phyloP scores from a whole-genome alignment of 768 basidiomycete species.

The Amanita pseudoporphyria region DNA sequence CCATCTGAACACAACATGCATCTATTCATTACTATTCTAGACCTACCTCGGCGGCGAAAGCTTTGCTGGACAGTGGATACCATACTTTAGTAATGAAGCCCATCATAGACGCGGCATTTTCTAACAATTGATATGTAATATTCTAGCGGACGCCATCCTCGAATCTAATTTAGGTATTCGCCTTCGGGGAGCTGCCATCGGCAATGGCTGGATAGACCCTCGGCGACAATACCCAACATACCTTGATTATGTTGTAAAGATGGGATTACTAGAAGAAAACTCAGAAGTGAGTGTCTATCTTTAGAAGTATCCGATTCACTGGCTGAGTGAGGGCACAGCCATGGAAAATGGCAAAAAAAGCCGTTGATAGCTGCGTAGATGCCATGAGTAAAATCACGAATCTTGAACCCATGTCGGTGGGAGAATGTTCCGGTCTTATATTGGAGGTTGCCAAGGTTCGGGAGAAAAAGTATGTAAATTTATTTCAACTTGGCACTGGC shows the following conservation, averaged over 20 bases:
- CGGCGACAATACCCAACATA: constrained; percentile 84
- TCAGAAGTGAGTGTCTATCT: constrained; percentile 41
- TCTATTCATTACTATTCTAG: constrained; percentile 29
- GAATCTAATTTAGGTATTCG: constrained; percentile 47
- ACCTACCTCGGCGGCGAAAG: constrained; percentile 96
- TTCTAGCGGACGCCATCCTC: constrained; percentile 68
- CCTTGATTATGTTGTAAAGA: constrained; percentile 74
- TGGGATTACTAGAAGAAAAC: constrained; percentile 65
- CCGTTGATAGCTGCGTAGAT: constrained; percentile 50
- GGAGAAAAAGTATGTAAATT: constrained; percentile 25
- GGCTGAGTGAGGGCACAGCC: constrained; percentile 26
- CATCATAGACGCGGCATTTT: not conserved
- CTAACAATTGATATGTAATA: not conserved
- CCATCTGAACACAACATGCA: constrained; percentile 2
- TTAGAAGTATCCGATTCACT: constrained; percentile 1
- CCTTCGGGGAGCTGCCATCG: constrained; percentile 79
- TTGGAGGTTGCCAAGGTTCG: constrained; percentile 30
- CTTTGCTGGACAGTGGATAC: constrained; percentile 96
- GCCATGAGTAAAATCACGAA: constrained; percentile 34
- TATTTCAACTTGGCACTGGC: too few species aligned
- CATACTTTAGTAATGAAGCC: constrained; percentile 66
- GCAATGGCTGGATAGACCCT: constrained; percentile 97
- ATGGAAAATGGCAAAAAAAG: constrained; percentile 49
- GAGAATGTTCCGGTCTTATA: constrained; percentile 53
- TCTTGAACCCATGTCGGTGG: constrained; percentile 43